A percentile compares a stretch with the other conserved stretches of the same genome.
These are phyloP conservation scores for Leishmania amazonensis DNA, from an alignment of 208 protist genomes.

Conservation along the genomic window DNA sequence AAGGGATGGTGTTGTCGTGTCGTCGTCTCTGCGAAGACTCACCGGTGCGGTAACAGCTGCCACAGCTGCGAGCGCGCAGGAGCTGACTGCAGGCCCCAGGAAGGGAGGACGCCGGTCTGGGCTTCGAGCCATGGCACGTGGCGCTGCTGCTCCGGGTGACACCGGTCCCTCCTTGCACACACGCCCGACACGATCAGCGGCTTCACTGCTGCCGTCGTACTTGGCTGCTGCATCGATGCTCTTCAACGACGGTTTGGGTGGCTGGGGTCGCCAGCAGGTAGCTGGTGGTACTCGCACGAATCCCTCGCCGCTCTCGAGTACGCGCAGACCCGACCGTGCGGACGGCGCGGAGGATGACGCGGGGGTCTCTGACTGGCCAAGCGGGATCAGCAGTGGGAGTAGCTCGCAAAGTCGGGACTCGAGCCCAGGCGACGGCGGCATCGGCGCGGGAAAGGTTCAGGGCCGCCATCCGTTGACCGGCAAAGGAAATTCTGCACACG, in stretches of 20 bases:
- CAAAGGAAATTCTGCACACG: neutral
- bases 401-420: constrained; percentile 3
- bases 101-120: neutral
- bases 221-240: constrained; percentile 1
- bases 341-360: neutral
- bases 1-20: neutral
- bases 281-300: neutral
- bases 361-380: neutral
- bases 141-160: neutral
- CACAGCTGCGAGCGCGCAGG: neutral
- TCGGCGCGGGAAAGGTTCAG: neutral
- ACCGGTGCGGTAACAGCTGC: neutral
- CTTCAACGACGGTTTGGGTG: constrained; percentile 8
- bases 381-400: constrained; percentile 1
- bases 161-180: neutral
- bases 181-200: neutral
- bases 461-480: neutral
- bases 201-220: neutral
- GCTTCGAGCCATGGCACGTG: neutral
- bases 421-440: constrained; percentile 1
- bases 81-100: neutral
- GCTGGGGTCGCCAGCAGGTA: neutral
- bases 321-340: neutral
- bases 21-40: neutral
- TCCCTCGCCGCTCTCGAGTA: neutral